phyloP scores from a whole-genome alignment of 2,329 filamentous ascomycete species.

The Cryphonectria carpinicola region DNA sequence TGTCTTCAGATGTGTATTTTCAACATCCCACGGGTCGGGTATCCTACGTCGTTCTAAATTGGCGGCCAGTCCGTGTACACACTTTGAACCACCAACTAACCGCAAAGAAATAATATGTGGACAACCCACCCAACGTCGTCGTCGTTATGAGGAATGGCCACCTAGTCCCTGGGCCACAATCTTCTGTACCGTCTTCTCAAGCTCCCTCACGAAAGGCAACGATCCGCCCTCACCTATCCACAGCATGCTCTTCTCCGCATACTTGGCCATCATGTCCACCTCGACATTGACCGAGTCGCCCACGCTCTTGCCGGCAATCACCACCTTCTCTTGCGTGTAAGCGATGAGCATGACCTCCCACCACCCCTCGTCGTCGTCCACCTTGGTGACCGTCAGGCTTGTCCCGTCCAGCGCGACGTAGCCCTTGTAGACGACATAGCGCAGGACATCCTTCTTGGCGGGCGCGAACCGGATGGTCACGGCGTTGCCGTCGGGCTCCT shows the following conservation, averaged over 20 bases:
- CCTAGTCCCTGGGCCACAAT: conserved; percentile 72
- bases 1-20: background rate
- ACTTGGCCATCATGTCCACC: conserved; percentile 86
- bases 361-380: conserved; percentile 77
- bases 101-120: background rate
- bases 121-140: background rate
- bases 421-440: conserved; percentile 94
- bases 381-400: conserved; percentile 87
- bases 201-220: conserved; percentile 66
- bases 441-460: conserved; percentile 67
- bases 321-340: conserved; percentile 92
- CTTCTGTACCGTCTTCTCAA: conserved; percentile 74
- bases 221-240: conserved; percentile 68
- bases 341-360: conserved; percentile 98
- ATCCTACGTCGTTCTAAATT: background rate
- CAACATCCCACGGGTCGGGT: background rate
- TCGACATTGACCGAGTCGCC: conserved; percentile 90
- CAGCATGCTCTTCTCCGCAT: conserved; percentile 85
- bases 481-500: conserved; percentile 85
- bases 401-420: conserved; percentile 94
- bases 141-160: conserved; percentile 26
- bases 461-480: conserved; percentile 84
- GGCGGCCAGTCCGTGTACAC: conserved; percentile 1
- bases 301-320: conserved; percentile 75
- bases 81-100: background rate